phyloP scores from a whole-genome alignment of 805 yeast genomes.

The Candida argentea region DNA sequence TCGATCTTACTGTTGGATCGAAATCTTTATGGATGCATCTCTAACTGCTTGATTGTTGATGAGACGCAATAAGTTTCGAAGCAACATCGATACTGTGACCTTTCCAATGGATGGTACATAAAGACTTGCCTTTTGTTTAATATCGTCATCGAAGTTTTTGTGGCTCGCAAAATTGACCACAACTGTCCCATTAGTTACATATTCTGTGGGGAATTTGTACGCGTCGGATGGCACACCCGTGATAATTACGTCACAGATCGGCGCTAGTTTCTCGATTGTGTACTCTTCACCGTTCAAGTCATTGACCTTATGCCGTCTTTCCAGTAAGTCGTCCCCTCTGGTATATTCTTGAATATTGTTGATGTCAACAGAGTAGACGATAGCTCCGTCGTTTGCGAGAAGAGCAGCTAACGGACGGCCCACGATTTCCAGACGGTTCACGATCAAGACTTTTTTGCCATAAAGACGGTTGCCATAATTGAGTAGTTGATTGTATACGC shows the following conservation, averaged over 20 bases:
- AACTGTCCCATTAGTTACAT: conserved; percentile 78
- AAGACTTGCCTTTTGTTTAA: conserved; percentile 77
- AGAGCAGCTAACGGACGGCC: conserved; percentile 96
- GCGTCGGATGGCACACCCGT: conserved; percentile 87
- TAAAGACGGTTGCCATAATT: conserved; percentile 87
- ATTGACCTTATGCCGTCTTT: conserved; percentile 70
- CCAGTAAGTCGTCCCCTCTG: conserved; percentile 82
- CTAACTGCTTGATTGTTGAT: conserved; percentile 49
- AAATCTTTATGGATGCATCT: too few relatives aligned
- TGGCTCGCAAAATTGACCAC: conserved; percentile 84
- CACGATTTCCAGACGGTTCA: conserved; percentile 92
- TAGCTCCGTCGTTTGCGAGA: conserved; percentile 95
- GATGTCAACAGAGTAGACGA: conserved; percentile 85
- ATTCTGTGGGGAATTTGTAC: conserved; percentile 80
- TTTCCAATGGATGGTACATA: conserved; percentile 96
- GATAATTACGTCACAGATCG: conserved; percentile 78
- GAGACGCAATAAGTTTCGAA: conserved; percentile 79
- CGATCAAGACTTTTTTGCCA: conserved; percentile 85
- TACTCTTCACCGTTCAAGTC: conserved; percentile 38
- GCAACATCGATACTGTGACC: conserved; percentile 89
- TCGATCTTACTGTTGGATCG: too few relatives aligned
- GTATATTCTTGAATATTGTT: conserved; percentile 85
- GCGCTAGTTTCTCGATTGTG: conserved; percentile 55
- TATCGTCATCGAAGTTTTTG: conserved; percentile 76
- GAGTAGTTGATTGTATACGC: conserved; percentile 72